These are phyloP conservation scores for Solanum lycopersicoides DNA, from an alignment of 257 asterid genomes.

Conservation along the genomic window DNA sequence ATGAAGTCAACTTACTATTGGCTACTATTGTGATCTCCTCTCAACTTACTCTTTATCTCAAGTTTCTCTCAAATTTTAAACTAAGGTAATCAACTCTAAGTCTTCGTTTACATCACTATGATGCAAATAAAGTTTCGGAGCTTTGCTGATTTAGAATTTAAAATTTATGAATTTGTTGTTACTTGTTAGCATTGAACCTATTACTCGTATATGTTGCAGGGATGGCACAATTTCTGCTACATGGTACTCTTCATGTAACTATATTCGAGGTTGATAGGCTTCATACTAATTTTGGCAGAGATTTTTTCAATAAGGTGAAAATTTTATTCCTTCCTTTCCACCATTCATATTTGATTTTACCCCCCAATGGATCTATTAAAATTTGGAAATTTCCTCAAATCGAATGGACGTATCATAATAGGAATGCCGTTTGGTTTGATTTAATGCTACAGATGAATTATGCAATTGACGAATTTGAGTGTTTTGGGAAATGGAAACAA, in stretches of 20 bases:
- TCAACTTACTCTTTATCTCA: too few relatives aligned
- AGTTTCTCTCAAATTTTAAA: background rate
- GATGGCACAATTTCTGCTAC: conserved; percentile 28
- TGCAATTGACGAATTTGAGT: background rate
- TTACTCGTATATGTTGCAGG: background rate
- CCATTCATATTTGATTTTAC: background rate
- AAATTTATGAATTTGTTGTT: background rate
- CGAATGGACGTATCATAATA: background rate
- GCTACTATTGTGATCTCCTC: background rate
- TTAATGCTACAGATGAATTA: background rate
- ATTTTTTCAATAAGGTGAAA: conserved; percentile 15
- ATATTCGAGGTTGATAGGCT: conserved; percentile 23
- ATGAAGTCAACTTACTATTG: background rate
- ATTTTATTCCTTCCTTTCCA: background rate
- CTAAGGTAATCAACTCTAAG: background rate
- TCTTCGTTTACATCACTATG: background rate
- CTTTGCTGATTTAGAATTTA: background rate
- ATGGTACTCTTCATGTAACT: conserved; percentile 26
- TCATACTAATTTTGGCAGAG: background rate
- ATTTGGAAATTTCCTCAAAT: background rate
- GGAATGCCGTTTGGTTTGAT: background rate
- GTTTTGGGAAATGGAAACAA: background rate
- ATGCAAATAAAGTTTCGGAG: background rate
- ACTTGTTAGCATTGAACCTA: background rate
- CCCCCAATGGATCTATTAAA: background rate